Percentiles rank a stretch among this genome's conserved stretches.
These are phyloP conservation scores for Uncinocarpus reesii DNA, from an alignment of 2,329 filamentous ascomycete species.

Conservation along the genomic window DNA sequence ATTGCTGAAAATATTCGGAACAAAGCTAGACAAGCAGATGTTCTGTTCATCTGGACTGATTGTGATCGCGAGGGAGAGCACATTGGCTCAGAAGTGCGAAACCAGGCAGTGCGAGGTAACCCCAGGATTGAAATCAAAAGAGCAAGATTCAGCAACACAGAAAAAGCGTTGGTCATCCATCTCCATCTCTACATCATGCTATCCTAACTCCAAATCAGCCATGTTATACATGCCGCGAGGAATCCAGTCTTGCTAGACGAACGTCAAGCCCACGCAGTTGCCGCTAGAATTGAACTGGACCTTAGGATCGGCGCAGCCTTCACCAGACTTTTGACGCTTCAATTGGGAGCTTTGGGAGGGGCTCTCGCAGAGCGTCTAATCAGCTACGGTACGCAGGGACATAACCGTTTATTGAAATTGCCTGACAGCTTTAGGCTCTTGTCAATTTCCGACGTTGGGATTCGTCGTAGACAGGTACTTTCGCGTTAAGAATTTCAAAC, in stretches of 20 bases:
- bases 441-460: slow-evolving; percentile 90
- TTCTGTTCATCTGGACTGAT: slow-evolving; percentile 95
- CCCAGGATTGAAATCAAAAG: slow-evolving; percentile 65
- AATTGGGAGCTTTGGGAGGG: slow-evolving; percentile 61
- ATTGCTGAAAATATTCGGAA: slow-evolving; percentile 77
- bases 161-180: slow-evolving; percentile 58
- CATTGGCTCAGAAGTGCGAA: slow-evolving; percentile 82
- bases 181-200: background rate
- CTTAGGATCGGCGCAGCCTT: slow-evolving; percentile 86
- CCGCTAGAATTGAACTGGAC: slow-evolving; percentile 83
- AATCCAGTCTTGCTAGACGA: slow-evolving; percentile 71
- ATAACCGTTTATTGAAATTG: background rate
- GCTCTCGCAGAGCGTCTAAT: slow-evolving; percentile 56
- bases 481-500: slow-evolving; percentile 83
- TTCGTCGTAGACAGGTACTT: slow-evolving; percentile 97
- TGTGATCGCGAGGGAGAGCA: slow-evolving; percentile 96
- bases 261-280: slow-evolving; percentile 74
- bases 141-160: slow-evolving; percentile 91
- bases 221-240: slow-evolving; percentile 74
- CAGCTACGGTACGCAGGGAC: slow-evolving; percentile 59
- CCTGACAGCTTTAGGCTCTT: slow-evolving; percentile 52
- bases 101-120: slow-evolving; percentile 67
- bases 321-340: slow-evolving; percentile 74
- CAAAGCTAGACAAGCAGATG: slow-evolving; percentile 61
- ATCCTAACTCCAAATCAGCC: slow-evolving; percentile 43